A percentile compares a stretch with the other conserved stretches of the same genome.
Conservation (phyloP, 805 yeast genomes). For the Candida dajiaensis region DNA sequence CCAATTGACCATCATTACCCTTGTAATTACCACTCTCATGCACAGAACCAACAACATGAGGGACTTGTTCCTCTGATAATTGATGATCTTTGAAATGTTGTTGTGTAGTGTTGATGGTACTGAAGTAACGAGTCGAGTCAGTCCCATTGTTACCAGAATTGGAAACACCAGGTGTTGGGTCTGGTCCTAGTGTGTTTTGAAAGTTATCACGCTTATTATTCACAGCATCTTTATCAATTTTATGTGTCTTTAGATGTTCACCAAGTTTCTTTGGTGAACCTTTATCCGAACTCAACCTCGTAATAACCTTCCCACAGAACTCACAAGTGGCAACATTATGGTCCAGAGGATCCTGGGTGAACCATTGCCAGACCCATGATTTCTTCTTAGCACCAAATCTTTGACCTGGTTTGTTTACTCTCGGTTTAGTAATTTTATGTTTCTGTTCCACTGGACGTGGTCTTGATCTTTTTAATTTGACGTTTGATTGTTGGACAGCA, state of each 20-base stretch:
- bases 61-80: slow-evolving; percentile 1
- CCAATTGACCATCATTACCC: slow-evolving; percentile 21
- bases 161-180: slow-evolving; percentile 1
- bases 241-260: slow-evolving; percentile 52
- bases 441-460: not conserved
- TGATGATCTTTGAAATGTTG: slow-evolving; percentile 12
- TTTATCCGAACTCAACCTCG: slow-evolving; percentile 44
- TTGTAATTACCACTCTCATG: not conserved
- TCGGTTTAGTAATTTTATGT: slow-evolving; percentile 17
- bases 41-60: slow-evolving; percentile 1
- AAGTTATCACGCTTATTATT: slow-evolving; percentile 32
- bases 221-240: slow-evolving; percentile 34
- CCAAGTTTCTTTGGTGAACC: slow-evolving; percentile 55
- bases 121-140: slow-evolving; percentile 30
- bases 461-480: not conserved
- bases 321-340: slow-evolving; percentile 50
- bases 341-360: slow-evolving; percentile 42
- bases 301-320: slow-evolving; percentile 43
- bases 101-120: slow-evolving; percentile 19
- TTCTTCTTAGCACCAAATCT: slow-evolving; percentile 56
- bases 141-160: not conserved
- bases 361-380: slow-evolving; percentile 64
- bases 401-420: slow-evolving; percentile 45
- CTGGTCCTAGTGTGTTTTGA: not conserved
- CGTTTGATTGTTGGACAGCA: slow-evolving; percentile 18